phyloP scores from a whole-genome alignment of 192 early-diverging fungal species.

The Coemansia sp. region DNA sequence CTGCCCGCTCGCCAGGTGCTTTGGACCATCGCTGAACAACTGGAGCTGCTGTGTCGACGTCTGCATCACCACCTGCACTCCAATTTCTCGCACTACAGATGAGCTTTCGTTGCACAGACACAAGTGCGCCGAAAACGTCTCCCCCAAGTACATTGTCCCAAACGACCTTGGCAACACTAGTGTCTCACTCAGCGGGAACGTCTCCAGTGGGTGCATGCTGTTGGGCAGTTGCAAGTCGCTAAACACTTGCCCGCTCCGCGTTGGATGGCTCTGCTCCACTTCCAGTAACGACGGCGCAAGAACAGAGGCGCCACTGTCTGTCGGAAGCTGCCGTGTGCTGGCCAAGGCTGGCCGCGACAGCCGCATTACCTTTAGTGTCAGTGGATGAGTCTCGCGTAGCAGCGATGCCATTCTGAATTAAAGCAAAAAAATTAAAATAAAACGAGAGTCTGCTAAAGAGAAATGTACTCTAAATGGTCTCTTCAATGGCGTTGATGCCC shows the following conservation, averaged over 20 bases:
- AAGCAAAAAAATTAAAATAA: neutral
- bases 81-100: slow-evolving; percentile 67
- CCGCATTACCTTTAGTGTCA: slow-evolving; percentile 90
- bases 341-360: slow-evolving; percentile 75
- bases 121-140: slow-evolving; percentile 84
- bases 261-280: slow-evolving; percentile 48
- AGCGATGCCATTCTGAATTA: slow-evolving; percentile 34
- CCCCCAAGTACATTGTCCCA: slow-evolving; percentile 93
- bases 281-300: slow-evolving; percentile 34
- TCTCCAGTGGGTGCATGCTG: slow-evolving; percentile 54
- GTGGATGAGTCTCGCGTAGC: slow-evolving; percentile 62
- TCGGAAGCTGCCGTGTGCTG: slow-evolving; percentile 50
- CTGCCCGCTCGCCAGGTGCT: slow-evolving; percentile 64
- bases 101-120: slow-evolving; percentile 84
- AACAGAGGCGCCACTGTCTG: slow-evolving; percentile 33
- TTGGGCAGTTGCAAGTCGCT: slow-evolving; percentile 36
- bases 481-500: slow-evolving; percentile 85
- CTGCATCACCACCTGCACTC: slow-evolving; percentile 81
- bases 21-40: slow-evolving; percentile 55
- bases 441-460: neutral
- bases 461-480: slow-evolving; percentile 21
- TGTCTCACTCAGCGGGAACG: slow-evolving; percentile 63
- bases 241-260: slow-evolving; percentile 40
- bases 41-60: slow-evolving; percentile 79
- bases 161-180: slow-evolving; percentile 81